Conservation (phyloP, 768 basidiomycete species). For the Pilatotrama ljubarskyi region DNA sequence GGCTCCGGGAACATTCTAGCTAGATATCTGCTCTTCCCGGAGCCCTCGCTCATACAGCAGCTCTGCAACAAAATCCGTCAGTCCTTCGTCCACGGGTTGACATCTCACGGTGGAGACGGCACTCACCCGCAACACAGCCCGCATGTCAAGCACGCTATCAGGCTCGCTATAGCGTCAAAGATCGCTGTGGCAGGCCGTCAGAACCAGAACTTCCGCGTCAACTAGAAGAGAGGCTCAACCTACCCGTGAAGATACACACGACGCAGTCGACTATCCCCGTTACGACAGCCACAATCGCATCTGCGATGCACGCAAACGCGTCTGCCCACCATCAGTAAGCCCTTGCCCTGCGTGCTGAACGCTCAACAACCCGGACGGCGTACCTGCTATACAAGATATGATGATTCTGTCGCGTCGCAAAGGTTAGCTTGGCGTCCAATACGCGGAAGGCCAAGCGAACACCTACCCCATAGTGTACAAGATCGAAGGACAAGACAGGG, state of each 20-base stretch:
- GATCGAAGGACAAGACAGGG: background rate
- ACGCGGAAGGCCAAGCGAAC: background rate
- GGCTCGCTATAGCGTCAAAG: constrained; percentile 1
- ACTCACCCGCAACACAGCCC: constrained; percentile 16
- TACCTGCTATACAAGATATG: constrained; percentile 22
- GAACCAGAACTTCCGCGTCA: too few relatives aligned
- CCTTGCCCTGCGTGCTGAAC: background rate
- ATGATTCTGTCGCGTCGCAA: constrained; percentile 12
- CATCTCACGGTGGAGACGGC: too few relatives aligned
- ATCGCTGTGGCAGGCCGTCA: background rate
- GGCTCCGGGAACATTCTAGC: constrained; percentile 9
- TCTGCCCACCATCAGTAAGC: background rate
- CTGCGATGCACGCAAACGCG: constrained; percentile 22
- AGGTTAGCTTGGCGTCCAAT: background rate
- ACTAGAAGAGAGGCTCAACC: background rate
- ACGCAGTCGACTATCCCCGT: constrained; percentile 13
- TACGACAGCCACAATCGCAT: constrained; percentile 14
- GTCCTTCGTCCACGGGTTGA: too few relatives aligned
- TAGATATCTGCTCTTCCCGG: background rate
- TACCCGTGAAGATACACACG: constrained; percentile 15
- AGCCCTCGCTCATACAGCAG: constrained; percentile 13
- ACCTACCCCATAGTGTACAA: constrained; percentile 2
- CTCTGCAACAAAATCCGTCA: background rate
- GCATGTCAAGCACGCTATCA: constrained; percentile 15
- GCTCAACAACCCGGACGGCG: background rate